phyloP scores from a whole-genome alignment of 306 rosid genomes.

The Quercus agrifolia region DNA sequence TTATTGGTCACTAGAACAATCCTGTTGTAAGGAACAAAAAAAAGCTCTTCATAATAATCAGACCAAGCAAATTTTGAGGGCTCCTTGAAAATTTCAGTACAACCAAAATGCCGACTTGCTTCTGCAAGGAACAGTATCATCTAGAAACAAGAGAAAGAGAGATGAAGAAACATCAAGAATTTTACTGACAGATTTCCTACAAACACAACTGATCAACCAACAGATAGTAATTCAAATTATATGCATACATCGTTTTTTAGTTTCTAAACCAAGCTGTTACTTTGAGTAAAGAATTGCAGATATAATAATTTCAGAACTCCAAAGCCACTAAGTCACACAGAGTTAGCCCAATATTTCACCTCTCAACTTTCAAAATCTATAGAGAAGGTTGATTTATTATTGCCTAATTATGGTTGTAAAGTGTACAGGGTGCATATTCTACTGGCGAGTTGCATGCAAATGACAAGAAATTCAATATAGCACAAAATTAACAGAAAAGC shows the following conservation, averaged over 20 bases:
- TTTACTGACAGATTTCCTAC: neutral
- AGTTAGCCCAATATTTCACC: neutral
- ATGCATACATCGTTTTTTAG: neutral
- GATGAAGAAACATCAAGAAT: neutral
- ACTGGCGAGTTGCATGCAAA: neutral
- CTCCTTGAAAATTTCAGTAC: slow-evolving; percentile 93
- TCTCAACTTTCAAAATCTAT: neutral
- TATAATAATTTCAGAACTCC: neutral
- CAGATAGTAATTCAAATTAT: neutral
- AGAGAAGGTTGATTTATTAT: neutral
- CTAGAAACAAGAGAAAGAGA: slow-evolving; percentile 34
- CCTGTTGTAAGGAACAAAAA: slow-evolving; percentile 67
- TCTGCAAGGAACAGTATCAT: slow-evolving; percentile 94
- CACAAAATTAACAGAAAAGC: slow-evolving; percentile 7
- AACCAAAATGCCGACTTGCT: slow-evolving; percentile 86
- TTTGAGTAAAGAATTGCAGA: neutral
- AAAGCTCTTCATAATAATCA: slow-evolving; percentile 86
- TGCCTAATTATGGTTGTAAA: neutral
- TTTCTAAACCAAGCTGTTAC: neutral
- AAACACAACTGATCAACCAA: neutral
- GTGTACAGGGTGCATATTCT: neutral
- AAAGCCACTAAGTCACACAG: neutral
- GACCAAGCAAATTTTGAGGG: slow-evolving; percentile 94
- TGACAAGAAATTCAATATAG: neutral
- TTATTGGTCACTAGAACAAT: slow-evolving; percentile 87